These are phyloP conservation scores for Periconia macrospinosa DNA, from an alignment of 2,329 filamentous ascomycete species.

Conservation along the genomic window DNA sequence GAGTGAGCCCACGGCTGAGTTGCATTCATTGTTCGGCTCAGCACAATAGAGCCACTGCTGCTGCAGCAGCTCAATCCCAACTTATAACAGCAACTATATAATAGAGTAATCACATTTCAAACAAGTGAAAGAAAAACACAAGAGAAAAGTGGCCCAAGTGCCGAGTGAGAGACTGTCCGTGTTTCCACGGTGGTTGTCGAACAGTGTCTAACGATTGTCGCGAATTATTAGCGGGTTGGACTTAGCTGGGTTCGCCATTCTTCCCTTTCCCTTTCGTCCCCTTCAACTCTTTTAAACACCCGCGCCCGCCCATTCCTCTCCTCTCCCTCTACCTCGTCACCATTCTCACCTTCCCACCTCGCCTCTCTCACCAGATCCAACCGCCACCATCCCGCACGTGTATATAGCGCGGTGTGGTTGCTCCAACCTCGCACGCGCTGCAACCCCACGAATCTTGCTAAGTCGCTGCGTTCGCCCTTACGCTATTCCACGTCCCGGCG, in stretches of 20 bases:
- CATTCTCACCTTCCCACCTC: conserved; percentile 4
- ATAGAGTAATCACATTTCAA: too few species aligned
- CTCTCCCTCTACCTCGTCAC: conserved; percentile 8
- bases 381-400: conserved; percentile 20
- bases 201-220: conserved; percentile 13
- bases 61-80: too few species aligned
- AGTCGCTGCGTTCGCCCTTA: neutral
- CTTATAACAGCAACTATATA: too few species aligned
- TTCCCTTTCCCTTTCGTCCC: conserved; percentile 28
- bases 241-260: conserved; percentile 18
- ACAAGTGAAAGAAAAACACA: too few species aligned
- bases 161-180: neutral
- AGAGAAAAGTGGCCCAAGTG: too few species aligned
- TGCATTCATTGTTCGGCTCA: too few species aligned
- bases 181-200: neutral
- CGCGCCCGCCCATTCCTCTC: conserved; percentile 20
- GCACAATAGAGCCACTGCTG: too few species aligned
- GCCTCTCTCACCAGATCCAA: conserved; percentile 1
- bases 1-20: neutral
- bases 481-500: neutral
- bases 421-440: conserved; percentile 19
- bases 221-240: conserved; percentile 24
- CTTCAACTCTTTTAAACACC: neutral
- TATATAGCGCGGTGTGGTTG: conserved; percentile 16
- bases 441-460: conserved; percentile 9